Conservation (phyloP, 768 basidiomycete genomes). For the Hygrophorus pudorinus region DNA sequence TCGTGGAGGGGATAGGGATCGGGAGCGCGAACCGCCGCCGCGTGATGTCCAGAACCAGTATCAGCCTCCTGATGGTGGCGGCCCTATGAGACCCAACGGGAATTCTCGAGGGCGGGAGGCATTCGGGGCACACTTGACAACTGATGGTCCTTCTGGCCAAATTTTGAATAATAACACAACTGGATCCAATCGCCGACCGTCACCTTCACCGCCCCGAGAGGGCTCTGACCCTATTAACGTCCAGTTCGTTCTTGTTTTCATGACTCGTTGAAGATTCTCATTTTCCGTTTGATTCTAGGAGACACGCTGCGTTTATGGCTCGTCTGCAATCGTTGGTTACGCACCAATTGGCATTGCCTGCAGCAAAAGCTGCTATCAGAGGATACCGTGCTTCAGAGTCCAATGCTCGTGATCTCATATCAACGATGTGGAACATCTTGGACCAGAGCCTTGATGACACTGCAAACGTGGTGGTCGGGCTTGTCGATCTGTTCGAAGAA, state of each 20-base stretch:
- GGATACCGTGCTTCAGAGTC: slow-evolving; percentile 72
- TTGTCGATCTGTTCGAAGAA: slow-evolving; percentile 74
- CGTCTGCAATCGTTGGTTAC: slow-evolving; percentile 52
- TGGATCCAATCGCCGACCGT: slow-evolving; percentile 16
- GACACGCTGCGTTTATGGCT: slow-evolving; percentile 52
- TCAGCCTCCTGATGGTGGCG: slow-evolving; percentile 18
- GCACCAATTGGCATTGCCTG: slow-evolving; percentile 50
- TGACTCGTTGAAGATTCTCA: neutral
- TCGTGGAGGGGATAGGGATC: slow-evolving; percentile 35
- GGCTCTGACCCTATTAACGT: slow-evolving; percentile 44
- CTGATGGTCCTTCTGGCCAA: slow-evolving; percentile 1
- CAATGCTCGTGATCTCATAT: slow-evolving; percentile 75
- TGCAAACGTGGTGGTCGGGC: slow-evolving; percentile 57
- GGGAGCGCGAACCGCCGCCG: slow-evolving; percentile 40
- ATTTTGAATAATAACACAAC: slow-evolving; percentile 15
- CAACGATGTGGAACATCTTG: slow-evolving; percentile 70
- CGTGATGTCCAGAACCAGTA: slow-evolving; percentile 2
- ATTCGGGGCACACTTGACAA: slow-evolving; percentile 53
- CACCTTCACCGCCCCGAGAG: slow-evolving; percentile 29
- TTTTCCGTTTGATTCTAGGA: slow-evolving; percentile 29
- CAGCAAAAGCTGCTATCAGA: slow-evolving; percentile 66
- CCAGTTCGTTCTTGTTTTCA: slow-evolving; percentile 33
- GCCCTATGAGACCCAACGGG: slow-evolving; percentile 16
- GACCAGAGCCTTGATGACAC: slow-evolving; percentile 55
- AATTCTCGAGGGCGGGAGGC: slow-evolving; percentile 46